Evolutionary conservation across 208 protist genomes (phyloP), one percentile per base, ranked within the genome.

Genomic region (Acanthamoeba divionensis): DNA sequence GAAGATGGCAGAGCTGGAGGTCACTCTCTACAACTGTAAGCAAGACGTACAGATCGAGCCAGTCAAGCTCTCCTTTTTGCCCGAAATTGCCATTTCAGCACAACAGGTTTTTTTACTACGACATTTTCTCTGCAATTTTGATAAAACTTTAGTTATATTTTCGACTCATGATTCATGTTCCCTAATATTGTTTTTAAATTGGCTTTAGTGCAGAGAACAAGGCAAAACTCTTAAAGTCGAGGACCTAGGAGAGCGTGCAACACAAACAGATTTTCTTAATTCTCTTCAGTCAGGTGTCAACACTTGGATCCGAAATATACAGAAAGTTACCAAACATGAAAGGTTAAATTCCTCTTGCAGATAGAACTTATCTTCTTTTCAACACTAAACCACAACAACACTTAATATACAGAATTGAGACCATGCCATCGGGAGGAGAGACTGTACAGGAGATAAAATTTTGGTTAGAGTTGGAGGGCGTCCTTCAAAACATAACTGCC

Each of bases 41-140:
- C 93, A 96, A 69, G 89, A 96, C 48, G 80, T 95, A 21, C 89
- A 96, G 33, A 96, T 97, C 57, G 93, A 93, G 26, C 85, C 94
- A 36, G 91, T 96, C 9, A 12, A 73, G 9, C 71, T 96, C 0
- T n/a, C 3, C 0, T 82, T 94, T 2, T 85, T 96, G 55, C 92
- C 93, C 10, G 90, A 92, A 18, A 93, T 97, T 55, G 48, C 12
- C 18, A 2, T 63, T 2, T 62, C 82, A 12, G 50, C 71, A 2
- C 38, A 77, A 7, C 62, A 67, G 38, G 52, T 73, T 4, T 24
- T n/a, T 8, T 13, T 9, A 29, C 44, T 7, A 18, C 44, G 18
- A 26, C 31, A 24, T 31, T 1, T 12, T n/a, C n/a, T n/a, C n/a
- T n/a, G n/a, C n/a, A n/a, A n/a, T n/a, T n/a, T n/a, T n/a, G n/a